A percentile compares a stretch with the other conserved stretches of the same genome.
Evolutionary conservation across 306 rosid species (phyloP).

Genomic region (Adenanthera pavonina): DNA sequence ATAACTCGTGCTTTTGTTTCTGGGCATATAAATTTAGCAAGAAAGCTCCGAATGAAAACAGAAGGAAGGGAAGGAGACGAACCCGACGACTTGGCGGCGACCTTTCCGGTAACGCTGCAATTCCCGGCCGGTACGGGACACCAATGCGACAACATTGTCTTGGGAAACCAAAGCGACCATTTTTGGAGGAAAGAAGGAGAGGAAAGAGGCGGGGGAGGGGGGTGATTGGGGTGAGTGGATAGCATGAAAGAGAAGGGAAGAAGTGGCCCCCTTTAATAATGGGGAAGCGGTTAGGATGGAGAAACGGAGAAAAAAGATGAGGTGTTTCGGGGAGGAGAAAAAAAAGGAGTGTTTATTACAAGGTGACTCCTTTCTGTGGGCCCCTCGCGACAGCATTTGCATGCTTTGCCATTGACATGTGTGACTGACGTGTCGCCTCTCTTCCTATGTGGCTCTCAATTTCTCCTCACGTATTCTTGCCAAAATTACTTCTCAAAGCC

Average conservation of each 20-base stretch:
- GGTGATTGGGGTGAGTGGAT: constrained; percentile 39
- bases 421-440: constrained; percentile 44
- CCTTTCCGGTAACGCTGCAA: constrained; percentile 79
- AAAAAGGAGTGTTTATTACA: not conserved
- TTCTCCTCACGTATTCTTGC: not conserved
- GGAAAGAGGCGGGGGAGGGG: not conserved
- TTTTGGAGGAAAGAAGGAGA: not conserved
- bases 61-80: constrained; percentile 15
- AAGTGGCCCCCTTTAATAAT: constrained; percentile 40
- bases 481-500: no score
- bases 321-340: not conserved
- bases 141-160: constrained; percentile 69
- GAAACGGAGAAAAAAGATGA: constrained; percentile 8
- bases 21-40: not conserved
- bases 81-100: constrained; percentile 95
- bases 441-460: constrained; percentile 41
- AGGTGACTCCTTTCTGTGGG: not conserved
- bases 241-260: constrained; percentile 7
- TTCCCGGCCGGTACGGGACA: constrained; percentile 86
- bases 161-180: constrained; percentile 64
- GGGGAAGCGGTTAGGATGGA: constrained; percentile 18
- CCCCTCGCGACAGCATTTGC: constrained; percentile 1
- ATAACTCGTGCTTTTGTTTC: not conserved
- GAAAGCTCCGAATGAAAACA: not conserved
- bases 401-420: constrained; percentile 34